Evolutionary conservation across 352 stramenopile genomes (phyloP), one percentile per base, ranked within the genome.

Genomic region (Globisporangium sylvaticum): DNA sequence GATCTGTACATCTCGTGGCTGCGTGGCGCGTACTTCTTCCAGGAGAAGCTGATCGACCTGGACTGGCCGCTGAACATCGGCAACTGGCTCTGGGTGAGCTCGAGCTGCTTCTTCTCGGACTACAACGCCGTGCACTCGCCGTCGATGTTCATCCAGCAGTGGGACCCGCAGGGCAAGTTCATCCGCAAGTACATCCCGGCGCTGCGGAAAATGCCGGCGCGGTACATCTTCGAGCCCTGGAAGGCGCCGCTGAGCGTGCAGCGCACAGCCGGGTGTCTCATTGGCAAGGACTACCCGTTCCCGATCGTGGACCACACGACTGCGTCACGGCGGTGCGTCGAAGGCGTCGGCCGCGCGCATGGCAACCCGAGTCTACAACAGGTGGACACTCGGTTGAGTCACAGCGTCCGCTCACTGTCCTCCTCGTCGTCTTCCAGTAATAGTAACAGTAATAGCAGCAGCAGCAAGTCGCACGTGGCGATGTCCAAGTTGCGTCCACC

Each of bases 191-290:
- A 91, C 70, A 68, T 99, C 1, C 93, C 95, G 4, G 83, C 84
- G 22, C 84, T 99, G 10, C 77, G 78, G 15, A 85, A 98, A 14
- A 91, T 98, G 67, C 96, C 96, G 4, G 79, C 83, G 12, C 97
- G 98, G 68, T 99, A 97, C 75, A 98, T 99, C 53, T 98, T 98
- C 68, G 96, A 98, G 75, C 97, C 97, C 2, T 99, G 97, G 97
- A 97, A 95, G 50, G 96, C 96, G 12, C 91, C 96, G 1, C 31
- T 91, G 8, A 82, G 75, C 64, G 83, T 98, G 15, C 94, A 98
- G 68, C 80, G 91, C 58, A 76, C 84, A 7, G 83, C 80, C 24
- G 87, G 80, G 3, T 97, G 92, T 69, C 79, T 97, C 31, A 88
- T 98, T 15, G 97, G 96, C 12, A 91, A 92, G 62, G 83, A 98